phyloP scores from a whole-genome alignment of 2,329 filamentous ascomycete species.

The Zasmidium cellare region DNA sequence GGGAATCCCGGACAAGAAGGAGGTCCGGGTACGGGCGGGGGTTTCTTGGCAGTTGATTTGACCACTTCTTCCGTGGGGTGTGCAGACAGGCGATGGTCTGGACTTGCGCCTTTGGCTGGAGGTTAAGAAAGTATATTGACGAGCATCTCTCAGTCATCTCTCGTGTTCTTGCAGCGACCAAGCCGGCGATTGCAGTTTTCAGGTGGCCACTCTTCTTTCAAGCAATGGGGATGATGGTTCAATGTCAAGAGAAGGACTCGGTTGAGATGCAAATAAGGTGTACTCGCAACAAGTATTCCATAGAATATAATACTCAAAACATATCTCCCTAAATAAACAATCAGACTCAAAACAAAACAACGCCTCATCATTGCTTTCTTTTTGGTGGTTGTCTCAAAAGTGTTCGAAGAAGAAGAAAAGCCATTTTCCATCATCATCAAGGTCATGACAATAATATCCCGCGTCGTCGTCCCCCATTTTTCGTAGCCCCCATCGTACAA shows the following conservation, averaged over 20 bases:
- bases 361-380: conserved; percentile 1
- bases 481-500: conserved; percentile 6
- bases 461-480: background rate
- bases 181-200: too few relatives aligned
- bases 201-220: too few relatives aligned
- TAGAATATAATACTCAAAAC: conserved; percentile 5
- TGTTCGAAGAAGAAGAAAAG: too few relatives aligned
- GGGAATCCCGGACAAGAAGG: background rate
- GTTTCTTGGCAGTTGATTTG: background rate
- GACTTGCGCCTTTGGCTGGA: too few relatives aligned
- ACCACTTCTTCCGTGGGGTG: background rate
- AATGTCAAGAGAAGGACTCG: too few relatives aligned
- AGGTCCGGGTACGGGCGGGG: background rate
- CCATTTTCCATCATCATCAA: background rate
- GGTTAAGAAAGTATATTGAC: too few relatives aligned
- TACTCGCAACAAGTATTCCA: background rate
- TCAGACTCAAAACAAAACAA: background rate
- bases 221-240: too few relatives aligned
- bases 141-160: too few relatives aligned
- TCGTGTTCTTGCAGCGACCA: too few relatives aligned
- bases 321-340: background rate
- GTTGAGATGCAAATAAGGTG: too few relatives aligned
- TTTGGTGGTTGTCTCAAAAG: conserved; percentile 7
- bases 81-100: too few relatives aligned
- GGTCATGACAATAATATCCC: background rate